phyloP scores from a whole-genome alignment of 73 alveolate species.

The Tetrahymena borealis region DNA sequence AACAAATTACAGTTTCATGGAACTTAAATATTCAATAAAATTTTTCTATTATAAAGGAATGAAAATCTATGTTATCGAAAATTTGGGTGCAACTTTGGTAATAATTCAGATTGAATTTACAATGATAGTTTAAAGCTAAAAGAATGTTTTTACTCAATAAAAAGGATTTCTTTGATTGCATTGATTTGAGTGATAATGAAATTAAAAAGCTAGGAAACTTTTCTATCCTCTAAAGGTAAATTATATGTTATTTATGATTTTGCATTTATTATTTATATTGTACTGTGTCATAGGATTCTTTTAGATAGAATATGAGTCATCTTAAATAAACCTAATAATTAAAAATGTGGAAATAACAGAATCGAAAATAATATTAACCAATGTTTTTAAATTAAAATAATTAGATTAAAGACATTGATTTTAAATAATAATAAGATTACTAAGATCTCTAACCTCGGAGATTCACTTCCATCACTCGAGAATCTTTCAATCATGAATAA shows the following conservation, averaged over 20 bases:
- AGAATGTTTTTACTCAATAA: not conserved
- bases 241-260: not conserved
- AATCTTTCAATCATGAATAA: constrained; percentile 23
- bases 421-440: constrained; percentile 19
- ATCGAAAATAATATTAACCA: not conserved
- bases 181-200: constrained; percentile 40
- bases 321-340: no score
- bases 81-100: constrained; percentile 42
- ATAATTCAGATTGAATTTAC: not conserved
- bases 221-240: constrained; percentile 25
- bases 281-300: no score
- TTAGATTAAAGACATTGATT: constrained; percentile 32
- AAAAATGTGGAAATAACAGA: no score
- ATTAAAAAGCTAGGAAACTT: constrained; percentile 30
- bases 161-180: constrained; percentile 40
- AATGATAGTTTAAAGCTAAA: not conserved
- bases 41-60: not conserved
- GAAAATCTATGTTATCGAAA: constrained; percentile 28
- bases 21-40: no score
- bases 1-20: no score
- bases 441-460: constrained; percentile 26
- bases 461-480: constrained; percentile 18
- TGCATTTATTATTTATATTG: no score
- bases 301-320: no score
- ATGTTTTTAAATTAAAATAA: not conserved